Percentiles rank a stretch among this genome's conserved stretches.
These are phyloP conservation scores for Pseudogymnoascus sp. DNA, from an alignment of 2,329 filamentous ascomycete genomes.

Conservation along the genomic window DNA sequence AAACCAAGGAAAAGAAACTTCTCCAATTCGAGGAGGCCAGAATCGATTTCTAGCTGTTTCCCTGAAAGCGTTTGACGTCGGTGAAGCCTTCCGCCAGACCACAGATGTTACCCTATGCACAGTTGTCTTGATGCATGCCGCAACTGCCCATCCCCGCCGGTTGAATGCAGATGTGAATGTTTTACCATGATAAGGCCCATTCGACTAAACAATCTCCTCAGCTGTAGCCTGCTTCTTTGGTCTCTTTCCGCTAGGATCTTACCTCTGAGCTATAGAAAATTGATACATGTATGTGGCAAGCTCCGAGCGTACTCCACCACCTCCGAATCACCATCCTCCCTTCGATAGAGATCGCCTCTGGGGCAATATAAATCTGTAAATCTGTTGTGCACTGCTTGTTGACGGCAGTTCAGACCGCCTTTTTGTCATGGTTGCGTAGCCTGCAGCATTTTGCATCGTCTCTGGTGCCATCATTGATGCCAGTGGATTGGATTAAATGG, in stretches of 20 bases:
- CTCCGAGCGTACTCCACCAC: background rate
- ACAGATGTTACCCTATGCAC: background rate
- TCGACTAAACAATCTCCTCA: background rate
- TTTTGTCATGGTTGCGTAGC: conserved; percentile 2
- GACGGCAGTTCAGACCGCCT: background rate
- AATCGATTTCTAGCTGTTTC: background rate
- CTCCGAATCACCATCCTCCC: background rate
- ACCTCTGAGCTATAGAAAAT: background rate
- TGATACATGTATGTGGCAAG: background rate
- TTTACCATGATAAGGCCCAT: background rate
- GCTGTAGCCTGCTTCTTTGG: background rate
- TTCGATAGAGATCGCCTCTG: background rate
- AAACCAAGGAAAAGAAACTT: background rate
- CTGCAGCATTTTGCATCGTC: background rate
- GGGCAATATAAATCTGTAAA: background rate
- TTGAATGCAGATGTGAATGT: conserved; percentile 1
- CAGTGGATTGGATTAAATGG: background rate
- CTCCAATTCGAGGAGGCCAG: background rate
- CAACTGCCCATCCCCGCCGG: background rate
- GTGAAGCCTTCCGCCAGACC: background rate
- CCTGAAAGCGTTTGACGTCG: background rate
- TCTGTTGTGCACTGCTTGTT: background rate
- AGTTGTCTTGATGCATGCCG: background rate
- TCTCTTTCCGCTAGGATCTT: background rate
- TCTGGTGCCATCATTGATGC: background rate